Base-by-base conservation (phyloP, 495 filamentous ascomycete genomes). In the Aspergillus nidulans region DNA sequence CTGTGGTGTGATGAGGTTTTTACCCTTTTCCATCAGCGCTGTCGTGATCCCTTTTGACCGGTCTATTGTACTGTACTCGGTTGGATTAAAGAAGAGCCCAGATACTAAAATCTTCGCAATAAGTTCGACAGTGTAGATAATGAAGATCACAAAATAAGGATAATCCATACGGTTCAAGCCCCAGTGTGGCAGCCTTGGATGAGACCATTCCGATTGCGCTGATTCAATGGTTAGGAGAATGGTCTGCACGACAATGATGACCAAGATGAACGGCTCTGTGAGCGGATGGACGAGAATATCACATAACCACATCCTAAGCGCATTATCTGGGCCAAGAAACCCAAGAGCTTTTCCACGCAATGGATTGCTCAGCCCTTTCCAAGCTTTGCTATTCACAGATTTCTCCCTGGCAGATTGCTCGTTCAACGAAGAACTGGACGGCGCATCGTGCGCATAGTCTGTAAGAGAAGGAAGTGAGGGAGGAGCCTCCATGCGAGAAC, bases 111-210 rank as follows among this genome's bases (percentile, higher is more conserved):
- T 84, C 55, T 89, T 85, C 49, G 88, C 85, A 42, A 83, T 69
- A 24, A 94, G 81, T 66, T 99, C 94, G 16, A 95, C 66, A 6
- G 94, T 95, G 65, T 97, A 99, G 55, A 99, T 84, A 49, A 87
- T 72, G 65, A 99, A 99, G 9, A 97, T 84, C 2, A 68, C 84
- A 47, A 97, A 79, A 13, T 97, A 77, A 16, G 84, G 83, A 72
- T 81, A 95, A 65, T 97, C 90, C 49, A 92, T 88, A 54, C 75
- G 71, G 24, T 75, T 77, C 9, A 75, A 72, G 12, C 89, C 85
- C 91, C 91, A 97, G 15, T 47, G 46, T 25, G 62, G 58, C 8
- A 75, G 70, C 21, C 77, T 62, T 3, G 73, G 68, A n/a, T 82
- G 60, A 16, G 72, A 65, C 55, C 81, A 85, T 9, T 91, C 88